Evolutionary conservation across 768 basidiomycete species (phyloP).

Genomic region (Tylopilus felleus): DNA sequence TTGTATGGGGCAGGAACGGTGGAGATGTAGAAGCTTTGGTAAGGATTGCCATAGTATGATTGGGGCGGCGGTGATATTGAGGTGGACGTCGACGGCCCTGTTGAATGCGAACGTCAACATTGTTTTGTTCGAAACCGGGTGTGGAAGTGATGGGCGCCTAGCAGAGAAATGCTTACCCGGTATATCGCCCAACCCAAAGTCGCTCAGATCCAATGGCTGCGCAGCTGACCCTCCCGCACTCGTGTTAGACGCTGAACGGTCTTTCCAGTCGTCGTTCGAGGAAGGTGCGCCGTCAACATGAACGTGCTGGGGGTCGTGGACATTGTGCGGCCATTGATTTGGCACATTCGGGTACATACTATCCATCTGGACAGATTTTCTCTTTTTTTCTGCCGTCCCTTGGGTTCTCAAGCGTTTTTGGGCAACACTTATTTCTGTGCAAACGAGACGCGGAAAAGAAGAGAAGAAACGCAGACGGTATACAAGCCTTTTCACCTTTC

Average conservation of each 20-base stretch:
- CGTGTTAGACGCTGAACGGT: conserved; percentile 26
- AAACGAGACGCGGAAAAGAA: conserved; percentile 36
- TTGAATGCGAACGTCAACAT: conserved; percentile 13
- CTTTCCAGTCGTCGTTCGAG: conserved; percentile 41
- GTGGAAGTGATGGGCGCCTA: conserved; percentile 26
- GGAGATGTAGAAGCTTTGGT: conserved; percentile 41
- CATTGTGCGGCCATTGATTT: conserved; percentile 40
- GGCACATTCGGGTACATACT: conserved; percentile 47
- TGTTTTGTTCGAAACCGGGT: neutral
- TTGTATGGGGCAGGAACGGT: conserved; percentile 47
- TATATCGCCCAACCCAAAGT: conserved; percentile 42
- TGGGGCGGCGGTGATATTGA: conserved; percentile 40
- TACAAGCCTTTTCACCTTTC: conserved; percentile 41
- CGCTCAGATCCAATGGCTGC: conserved; percentile 41
- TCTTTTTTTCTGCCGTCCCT: conserved; percentile 38
- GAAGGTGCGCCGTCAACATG: conserved; percentile 28
- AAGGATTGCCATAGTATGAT: conserved; percentile 39
- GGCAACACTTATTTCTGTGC: conserved; percentile 45
- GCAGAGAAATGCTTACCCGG: conserved; percentile 39
- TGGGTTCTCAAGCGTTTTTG: conserved; percentile 41
- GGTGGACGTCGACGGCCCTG: conserved; percentile 40
- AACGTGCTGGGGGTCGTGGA: conserved; percentile 33
- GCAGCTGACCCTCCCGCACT: conserved; percentile 27
- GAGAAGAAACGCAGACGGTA: conserved; percentile 36
- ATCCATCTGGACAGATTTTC: conserved; percentile 39